Evolutionary conservation across 352 stramenopile genomes (phyloP), one percentile per base, ranked within the genome.

Genomic region (Phytophthora nicotianae): DNA sequence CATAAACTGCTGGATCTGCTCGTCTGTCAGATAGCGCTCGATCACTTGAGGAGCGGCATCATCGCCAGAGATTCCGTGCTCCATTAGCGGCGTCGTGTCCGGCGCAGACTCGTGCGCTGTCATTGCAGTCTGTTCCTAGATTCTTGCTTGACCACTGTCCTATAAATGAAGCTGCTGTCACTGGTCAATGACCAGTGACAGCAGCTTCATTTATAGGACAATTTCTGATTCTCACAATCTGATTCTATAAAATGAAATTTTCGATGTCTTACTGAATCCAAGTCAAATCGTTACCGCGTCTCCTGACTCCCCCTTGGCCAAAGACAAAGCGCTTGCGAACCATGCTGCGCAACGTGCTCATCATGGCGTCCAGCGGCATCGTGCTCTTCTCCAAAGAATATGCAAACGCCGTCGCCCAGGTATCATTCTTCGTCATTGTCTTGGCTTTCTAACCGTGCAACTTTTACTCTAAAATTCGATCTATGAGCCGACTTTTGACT

Each of bases 341-440:
- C 41, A 97, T 98, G 91, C 85, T 98, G 57, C 88, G 89, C 51
- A 98, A 97, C 70, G 87, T 98, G 46, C 78, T 98, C 40, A 89
- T 98, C 62, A 97, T 98, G 85, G 79, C 89, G 27, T 89, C 83
- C 35, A 97, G 90, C 70, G 91, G 91, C 65, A 93, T 97, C 71
- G 86, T 97, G 57, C 85, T 98, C 53, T 97, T 98, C 75, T 97
- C 85, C 47, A 96, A 97, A 58, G 90, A 97, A 61, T 97, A 96
- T 68, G 84, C 82, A 33, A 96, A 96, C 56, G 75, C 85, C 21
- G 75, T 97, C 20, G 81, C 84, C 2, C 86, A 96, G 82, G 84
- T 94, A 75, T 2, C 4, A 14, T 23, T 53, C 14, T 29, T 9
- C 20, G 11, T 17, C 14, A 19, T 41, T 17, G n/a, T 59, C n/a